Base-by-base conservation (phyloP, 2,329 filamentous ascomycete species). In the Colletotrichum sublineola region DNA sequence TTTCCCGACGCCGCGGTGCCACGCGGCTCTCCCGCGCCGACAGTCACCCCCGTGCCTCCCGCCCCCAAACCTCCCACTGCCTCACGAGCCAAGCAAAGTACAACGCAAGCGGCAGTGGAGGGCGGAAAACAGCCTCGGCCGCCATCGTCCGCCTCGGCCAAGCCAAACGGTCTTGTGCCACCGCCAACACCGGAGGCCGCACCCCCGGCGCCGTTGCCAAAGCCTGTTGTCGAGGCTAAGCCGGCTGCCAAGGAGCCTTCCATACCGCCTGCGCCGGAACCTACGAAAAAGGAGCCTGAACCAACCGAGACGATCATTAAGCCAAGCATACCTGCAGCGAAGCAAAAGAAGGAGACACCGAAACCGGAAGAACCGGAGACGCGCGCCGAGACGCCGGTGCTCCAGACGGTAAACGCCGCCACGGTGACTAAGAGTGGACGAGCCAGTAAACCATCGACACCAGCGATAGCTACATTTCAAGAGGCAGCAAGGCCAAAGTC, bases 11-110 rank as follows among this genome's bases (percentile, higher is more conserved):
- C 83, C 2, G 87, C 87, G 75, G 86, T 82, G 75, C 82, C 80
- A 76, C 86, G 84, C 74, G 85, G 78, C 66, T 93, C 92, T 52
- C 92, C 93, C 38, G 89, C 87, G 11, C 91, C 91, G 8, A 81
- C 83, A 20, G 42, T 62, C 2, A 58, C 38, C 38, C 67, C 66
- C 31, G 66, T 62, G 11, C 62, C 71, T 5, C 48, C 71, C 29
- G 63, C 67, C 36, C 60, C 57, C 8, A 74, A 74, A 29, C 38
- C 65, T 24, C 64, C 93, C 15, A 86, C 89, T 63, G 91, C 92
- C 6, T 90, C 92, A 7, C 90, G 94, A 75, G 90, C 90, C 48
- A 91, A 94, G 77, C 94, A 95, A 79, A 95, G 93, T 78, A 94
- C 93, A 20, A 88, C 89, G 67, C 88, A 90, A 70, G 87, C 88